Evolutionary conservation across 768 basidiomycete species (phyloP), one percentile per base, ranked within the genome.

Genomic region (Naganishia vaughanmartiniae): DNA sequence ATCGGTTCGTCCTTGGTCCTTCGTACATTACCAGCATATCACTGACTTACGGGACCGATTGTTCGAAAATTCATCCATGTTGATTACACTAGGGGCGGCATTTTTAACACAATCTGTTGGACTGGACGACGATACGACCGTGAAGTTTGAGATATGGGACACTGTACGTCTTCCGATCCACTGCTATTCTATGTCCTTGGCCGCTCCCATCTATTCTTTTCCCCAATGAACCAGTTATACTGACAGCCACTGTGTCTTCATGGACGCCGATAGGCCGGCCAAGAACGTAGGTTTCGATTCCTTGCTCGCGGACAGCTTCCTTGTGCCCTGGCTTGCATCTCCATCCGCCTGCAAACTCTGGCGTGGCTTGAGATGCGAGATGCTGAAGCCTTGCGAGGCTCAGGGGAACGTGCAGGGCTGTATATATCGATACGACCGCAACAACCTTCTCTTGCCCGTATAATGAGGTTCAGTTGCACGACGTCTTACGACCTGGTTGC

Each of bases 101-200:
- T 99, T 99, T 86, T 82, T 99, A 74, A 97, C 96, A n/a, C 95
- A 98, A 82, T 96, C 94, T 3, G 91, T 98, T 36, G 89, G 88
- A 15, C 86, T 96, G 48, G 90, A 93, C 58, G 90, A 93, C 79
- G 88, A 89, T 73, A 90, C 90, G 28, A 89, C 89, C 28, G 91
- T 99, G 78, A 98, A 98, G 85, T 98, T 99, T 79, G 95, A 97
- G 84, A 95, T 95, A 79, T 95, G 93, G 78, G 80, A 79, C 54
- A 79, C 79, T 1, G 94, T 93, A 78, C 31, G 87, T 72, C 19
- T 7, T 7, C 80, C 67, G 21, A n/a, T 46, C n/a, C 56, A 30
- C 51, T 36, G 19, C 69, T 24, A 65, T 48, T 63, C n/a, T 34
- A 30, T 9, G 45, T n/a, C 9, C 9, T 51, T 28, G 34, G 33